Conservation (phyloP, 164 flowering plant species). For the Umbellularia californica region DNA sequence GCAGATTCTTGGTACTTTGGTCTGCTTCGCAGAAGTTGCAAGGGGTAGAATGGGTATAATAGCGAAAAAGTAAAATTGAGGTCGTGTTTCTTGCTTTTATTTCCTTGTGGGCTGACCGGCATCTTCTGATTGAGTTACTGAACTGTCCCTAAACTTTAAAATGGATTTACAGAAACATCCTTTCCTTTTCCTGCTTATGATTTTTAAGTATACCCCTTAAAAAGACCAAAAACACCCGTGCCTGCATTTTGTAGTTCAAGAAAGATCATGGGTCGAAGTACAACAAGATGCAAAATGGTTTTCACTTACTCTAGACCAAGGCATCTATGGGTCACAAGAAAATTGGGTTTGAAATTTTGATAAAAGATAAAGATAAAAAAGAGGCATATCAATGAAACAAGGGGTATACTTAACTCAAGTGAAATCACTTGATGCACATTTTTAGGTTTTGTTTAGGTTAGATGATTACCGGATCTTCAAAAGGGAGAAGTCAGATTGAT, state of each 20-base stretch:
- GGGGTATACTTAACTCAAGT: rapidly evolving
- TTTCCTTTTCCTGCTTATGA: neutral
- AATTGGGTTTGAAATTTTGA: no score
- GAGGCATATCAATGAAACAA: neutral
- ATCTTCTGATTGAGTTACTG: neutral
- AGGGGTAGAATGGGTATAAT: neutral
- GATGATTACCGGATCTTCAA: no score
- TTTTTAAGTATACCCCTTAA: neutral
- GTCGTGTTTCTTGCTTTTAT: neutral
- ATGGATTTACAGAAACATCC: neutral
- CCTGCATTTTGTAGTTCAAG: no score
- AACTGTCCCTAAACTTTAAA: neutral
- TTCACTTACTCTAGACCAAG: no score
- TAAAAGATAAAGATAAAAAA: no score
- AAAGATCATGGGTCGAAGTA: neutral
- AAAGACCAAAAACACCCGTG: neutral
- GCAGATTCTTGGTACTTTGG: neutral
- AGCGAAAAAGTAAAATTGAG: neutral
- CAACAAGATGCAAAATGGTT: no score
- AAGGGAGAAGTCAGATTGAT: no score
- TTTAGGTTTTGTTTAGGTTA: no score
- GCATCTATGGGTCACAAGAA: no score
- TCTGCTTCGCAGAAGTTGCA: neutral
- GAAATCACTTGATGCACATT: no score
- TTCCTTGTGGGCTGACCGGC: neutral